These are phyloP conservation scores for Neurospora sp. DNA, from an alignment of 495 filamentous ascomycete genomes.

Conservation along the genomic window DNA sequence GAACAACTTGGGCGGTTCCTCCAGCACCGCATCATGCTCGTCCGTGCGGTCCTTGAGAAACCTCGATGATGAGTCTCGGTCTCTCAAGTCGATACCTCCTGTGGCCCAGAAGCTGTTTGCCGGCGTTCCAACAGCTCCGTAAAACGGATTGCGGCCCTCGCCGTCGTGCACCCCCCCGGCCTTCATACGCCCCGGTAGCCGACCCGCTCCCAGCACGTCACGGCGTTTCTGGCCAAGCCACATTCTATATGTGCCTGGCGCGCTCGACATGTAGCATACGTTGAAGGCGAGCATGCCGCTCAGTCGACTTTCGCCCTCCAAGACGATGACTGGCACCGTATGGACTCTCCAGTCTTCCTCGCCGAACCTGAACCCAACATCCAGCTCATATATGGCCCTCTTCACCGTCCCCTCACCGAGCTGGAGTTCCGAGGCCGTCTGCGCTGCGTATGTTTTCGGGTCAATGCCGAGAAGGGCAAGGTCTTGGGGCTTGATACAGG, in stretches of 20 bases:
- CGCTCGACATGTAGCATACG: conserved; percentile 29
- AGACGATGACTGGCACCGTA: conserved; percentile 20
- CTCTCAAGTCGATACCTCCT: not conserved
- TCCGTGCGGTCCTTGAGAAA: not conserved
- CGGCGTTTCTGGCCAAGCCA: conserved; percentile 33
- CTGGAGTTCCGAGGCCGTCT: conserved; percentile 10
- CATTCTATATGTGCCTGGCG: conserved; percentile 24
- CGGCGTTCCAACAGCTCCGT: not conserved
- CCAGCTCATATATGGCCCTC: conserved; percentile 31
- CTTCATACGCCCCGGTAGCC: conserved; percentile 28
- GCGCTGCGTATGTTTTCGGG: conserved; percentile 26
- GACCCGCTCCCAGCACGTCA: conserved; percentile 33
- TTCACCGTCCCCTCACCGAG: conserved; percentile 10
- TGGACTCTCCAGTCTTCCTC: conserved; percentile 2
- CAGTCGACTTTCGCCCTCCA: conserved; percentile 21
- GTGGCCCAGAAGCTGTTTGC: not conserved
- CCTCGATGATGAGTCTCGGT: conserved; percentile 5
- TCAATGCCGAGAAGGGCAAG: conserved; percentile 25
- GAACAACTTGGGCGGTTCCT: not conserved
- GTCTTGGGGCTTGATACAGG: conserved; percentile 26
- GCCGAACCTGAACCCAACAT: conserved; percentile 20
- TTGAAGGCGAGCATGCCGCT: conserved; percentile 35
- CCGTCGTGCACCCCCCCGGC: not conserved
- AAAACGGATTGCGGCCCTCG: conserved; percentile 8
- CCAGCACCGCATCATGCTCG: not conserved